These are phyloP conservation scores for Lumnitzera racemosa DNA, from an alignment of 345 rosid species.

Conservation along the genomic window DNA sequence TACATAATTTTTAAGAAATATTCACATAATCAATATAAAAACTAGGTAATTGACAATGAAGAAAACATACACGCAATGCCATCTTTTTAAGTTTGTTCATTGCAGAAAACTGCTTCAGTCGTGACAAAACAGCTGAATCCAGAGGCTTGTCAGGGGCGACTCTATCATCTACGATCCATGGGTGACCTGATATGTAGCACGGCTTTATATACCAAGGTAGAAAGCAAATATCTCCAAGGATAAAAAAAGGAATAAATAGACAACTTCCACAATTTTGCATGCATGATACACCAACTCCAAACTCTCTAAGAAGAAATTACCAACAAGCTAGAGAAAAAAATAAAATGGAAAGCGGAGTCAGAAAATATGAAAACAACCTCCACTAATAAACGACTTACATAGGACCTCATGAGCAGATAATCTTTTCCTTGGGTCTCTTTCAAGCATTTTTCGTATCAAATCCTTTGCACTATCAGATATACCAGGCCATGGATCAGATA, in stretches of 20 bases:
- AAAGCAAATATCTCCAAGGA: background rate
- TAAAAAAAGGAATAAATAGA: too few species aligned
- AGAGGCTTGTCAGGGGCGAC: slow-evolving; percentile 89
- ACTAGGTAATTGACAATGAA: background rate
- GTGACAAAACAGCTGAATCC: slow-evolving; percentile 90
- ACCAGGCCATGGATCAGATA: slow-evolving; percentile 92
- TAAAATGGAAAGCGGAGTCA: background rate
- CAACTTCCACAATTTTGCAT: too few species aligned
- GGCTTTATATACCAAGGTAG: background rate
- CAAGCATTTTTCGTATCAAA: slow-evolving; percentile 77
- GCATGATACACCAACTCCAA: too few species aligned
- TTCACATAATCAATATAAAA: too few species aligned
- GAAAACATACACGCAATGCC: slow-evolving; percentile 73
- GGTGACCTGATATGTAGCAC: slow-evolving; percentile 56
- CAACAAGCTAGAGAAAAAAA: background rate
- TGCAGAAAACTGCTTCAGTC: slow-evolving; percentile 88
- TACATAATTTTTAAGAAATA: too few species aligned
- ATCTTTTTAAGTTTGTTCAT: slow-evolving; percentile 97
- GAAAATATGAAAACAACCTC: slow-evolving; percentile 1
- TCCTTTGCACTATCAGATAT: slow-evolving; percentile 92
- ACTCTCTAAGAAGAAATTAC: background rate
- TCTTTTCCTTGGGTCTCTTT: slow-evolving; percentile 72
- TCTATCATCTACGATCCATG: slow-evolving; percentile 89
- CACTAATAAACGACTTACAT: slow-evolving; percentile 41
- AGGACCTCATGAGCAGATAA: slow-evolving; percentile 84